These are phyloP conservation scores for Periglandula ipomoeae DNA, from an alignment of 2,329 filamentous ascomycete genomes.

Conservation along the genomic window DNA sequence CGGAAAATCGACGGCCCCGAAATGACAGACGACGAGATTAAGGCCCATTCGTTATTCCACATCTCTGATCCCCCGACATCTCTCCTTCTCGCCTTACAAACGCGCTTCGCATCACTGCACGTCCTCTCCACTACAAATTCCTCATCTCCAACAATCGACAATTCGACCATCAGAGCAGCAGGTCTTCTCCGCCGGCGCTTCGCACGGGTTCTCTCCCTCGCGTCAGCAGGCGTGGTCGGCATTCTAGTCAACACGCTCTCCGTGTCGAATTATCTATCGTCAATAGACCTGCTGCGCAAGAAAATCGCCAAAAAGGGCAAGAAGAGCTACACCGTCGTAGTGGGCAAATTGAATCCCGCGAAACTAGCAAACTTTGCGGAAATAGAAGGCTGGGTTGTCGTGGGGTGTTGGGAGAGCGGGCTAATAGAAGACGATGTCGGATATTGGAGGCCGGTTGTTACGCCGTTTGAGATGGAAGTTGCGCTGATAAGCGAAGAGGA, in stretches of 20 bases:
- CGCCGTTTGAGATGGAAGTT: slow-evolving; percentile 84
- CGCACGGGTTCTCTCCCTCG: slow-evolving; percentile 71
- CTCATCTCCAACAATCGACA: slow-evolving; percentile 39
- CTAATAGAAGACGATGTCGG: slow-evolving; percentile 74
- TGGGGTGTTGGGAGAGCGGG: slow-evolving; percentile 96
- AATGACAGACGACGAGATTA: slow-evolving; percentile 37
- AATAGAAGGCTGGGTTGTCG: slow-evolving; percentile 91
- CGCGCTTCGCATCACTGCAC: slow-evolving; percentile 67
- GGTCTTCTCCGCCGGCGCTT: slow-evolving; percentile 73
- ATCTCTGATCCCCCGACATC: slow-evolving; percentile 72
- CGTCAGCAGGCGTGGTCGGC: slow-evolving; percentile 76
- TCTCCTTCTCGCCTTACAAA: slow-evolving; percentile 78
- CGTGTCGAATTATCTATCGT: slow-evolving; percentile 79
- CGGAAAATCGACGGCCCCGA: slow-evolving; percentile 47
- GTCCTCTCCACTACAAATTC: slow-evolving; percentile 61
- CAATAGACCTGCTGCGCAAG: slow-evolving; percentile 62
- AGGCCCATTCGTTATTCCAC: slow-evolving; percentile 71
- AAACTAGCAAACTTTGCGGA: slow-evolving; percentile 97
- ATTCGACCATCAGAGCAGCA: slow-evolving; percentile 35
- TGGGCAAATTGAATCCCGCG: slow-evolving; percentile 90
- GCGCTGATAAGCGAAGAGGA: slow-evolving; percentile 66
- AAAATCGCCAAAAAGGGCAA: slow-evolving; percentile 75
- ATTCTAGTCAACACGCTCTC: slow-evolving; percentile 94
- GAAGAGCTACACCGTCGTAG: slow-evolving; percentile 93
- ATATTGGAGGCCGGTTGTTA: slow-evolving; percentile 83